Base-by-base conservation (phyloP, 306 rosid genomes). In the Oemleria cerasiformis region DNA sequence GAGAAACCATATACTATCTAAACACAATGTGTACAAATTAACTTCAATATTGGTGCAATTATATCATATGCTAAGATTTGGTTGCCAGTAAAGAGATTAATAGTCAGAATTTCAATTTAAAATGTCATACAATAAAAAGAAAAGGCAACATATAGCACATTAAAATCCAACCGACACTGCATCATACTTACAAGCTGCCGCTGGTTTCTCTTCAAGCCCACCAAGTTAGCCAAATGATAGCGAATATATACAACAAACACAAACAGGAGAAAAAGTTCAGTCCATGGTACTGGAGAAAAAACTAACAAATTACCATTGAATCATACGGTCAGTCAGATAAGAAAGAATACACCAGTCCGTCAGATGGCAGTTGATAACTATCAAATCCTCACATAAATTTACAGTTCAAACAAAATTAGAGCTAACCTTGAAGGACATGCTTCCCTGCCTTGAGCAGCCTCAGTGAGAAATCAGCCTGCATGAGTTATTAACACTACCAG, bases 361-460 rank as follows among this genome's bases (percentile, higher is more conserved):
- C 21, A 59, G 68, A 55, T 38, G 43, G 57, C 21, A 59, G 68
- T 60, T 38, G 48, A 50, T 50, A 21, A 12, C 6, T 16, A 43
- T 14, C 43, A 23, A 51, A 12, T 8, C 44, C 54, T 59, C 38
- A 58, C 47, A 34, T n/a, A 58, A 59, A 3, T 10, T 50, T 8
- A 10, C 60, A 55, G 21, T 55, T 55, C 20, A 19, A 6, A 9
- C 7, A 36, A 55, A 55, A 21, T 38, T 17, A 49, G 55, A 59
- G 63, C 56, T 69, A 78, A 93, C 98, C 98, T 83, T 93, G 98
- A 79, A 90, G 90, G 8, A 93, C 97, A 70, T 93, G 97, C 84
- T 93, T 93, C 77, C 97, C 96, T 59, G 96, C 96, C 84, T 72
- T 88, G 49, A 93, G 93, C 80, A 93, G 43, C 78, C 75, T 81